A percentile compares a stretch with the other conserved stretches of the same genome.
phyloP scores from a whole-genome alignment of 371 early-diverging fungal species.

The Funneliformis caledonium region DNA sequence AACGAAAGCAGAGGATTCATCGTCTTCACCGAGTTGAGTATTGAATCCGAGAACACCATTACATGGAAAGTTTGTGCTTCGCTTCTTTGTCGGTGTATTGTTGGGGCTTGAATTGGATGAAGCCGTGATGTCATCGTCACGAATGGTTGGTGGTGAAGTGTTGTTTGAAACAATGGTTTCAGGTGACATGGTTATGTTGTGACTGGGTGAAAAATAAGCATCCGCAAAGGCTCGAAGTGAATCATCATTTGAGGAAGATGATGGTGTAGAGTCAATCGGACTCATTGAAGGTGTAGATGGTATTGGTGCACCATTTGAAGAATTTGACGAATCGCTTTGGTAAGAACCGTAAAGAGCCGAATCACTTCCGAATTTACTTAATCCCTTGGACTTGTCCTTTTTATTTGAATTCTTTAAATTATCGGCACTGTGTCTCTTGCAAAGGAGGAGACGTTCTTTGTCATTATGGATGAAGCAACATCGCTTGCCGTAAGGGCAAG shows the following conservation, averaged over 20 bases:
- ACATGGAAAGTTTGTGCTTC: too few species aligned
- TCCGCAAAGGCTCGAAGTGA: slow-evolving; percentile 33
- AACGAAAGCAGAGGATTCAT: not conserved
- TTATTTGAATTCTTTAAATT: slow-evolving; percentile 4
- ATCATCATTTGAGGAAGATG: not conserved
- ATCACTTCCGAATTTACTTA: slow-evolving; percentile 29
- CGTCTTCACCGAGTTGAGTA: not conserved
- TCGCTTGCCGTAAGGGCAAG: slow-evolving; percentile 91
- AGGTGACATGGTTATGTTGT: not conserved
- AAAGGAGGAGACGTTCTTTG: slow-evolving; percentile 7
- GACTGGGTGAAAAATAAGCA: slow-evolving; percentile 34
- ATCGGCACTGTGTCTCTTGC: slow-evolving; percentile 10
- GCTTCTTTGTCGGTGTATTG: not conserved
- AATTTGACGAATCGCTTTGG: not conserved
- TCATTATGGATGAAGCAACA: slow-evolving; percentile 94
- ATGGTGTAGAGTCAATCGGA: not conserved
- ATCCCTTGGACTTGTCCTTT: slow-evolving; percentile 13
- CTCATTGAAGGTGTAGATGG: not conserved
- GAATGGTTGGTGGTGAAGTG: not conserved
- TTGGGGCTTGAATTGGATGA: not conserved
- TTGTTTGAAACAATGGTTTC: not conserved
- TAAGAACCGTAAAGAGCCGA: slow-evolving; percentile 16
- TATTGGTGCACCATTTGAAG: not conserved
- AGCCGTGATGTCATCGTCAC: not conserved
- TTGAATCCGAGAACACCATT: not conserved